These are phyloP conservation scores for Leccinum fibrillosum DNA, from an alignment of 768 basidiomycete genomes.

Conservation along the genomic window DNA sequence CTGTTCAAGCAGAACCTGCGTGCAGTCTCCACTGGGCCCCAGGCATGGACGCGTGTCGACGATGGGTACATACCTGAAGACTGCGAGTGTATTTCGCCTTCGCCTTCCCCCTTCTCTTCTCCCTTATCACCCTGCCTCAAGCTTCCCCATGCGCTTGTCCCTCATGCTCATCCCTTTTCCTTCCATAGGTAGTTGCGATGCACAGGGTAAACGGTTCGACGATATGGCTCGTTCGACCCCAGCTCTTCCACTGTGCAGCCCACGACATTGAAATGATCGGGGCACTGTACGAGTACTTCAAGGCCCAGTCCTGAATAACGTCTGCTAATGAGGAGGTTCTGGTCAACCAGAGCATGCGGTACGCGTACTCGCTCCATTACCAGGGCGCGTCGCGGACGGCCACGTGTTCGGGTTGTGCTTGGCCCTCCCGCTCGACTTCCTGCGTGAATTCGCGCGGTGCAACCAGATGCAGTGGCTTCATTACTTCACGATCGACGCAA, in stretches of 20 bases:
- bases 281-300: conserved; percentile 35
- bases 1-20: no score
- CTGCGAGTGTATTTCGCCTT: no score
- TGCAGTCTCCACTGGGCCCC: no score
- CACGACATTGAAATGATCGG: conserved; percentile 41
- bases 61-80: no score
- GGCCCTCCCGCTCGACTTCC: no score
- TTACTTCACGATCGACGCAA: conserved; percentile 20
- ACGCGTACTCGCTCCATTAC: conserved; percentile 25
- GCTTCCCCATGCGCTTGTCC: no score
- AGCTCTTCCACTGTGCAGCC: conserved; percentile 39
- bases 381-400: conserved; percentile 25
- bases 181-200: conserved; percentile 32
- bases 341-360: conserved; percentile 27
- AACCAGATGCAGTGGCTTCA: conserved; percentile 25
- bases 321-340: conserved; percentile 7
- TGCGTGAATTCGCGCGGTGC: conserved; percentile 27
- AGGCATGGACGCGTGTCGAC: no score
- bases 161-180: background rate
- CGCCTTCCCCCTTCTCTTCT: no score
- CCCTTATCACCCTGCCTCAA: no score
- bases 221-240: conserved; percentile 33
- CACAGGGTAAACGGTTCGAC: conserved; percentile 28
- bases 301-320: conserved; percentile 20
- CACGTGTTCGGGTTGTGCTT: conserved; percentile 19